phyloP scores from a whole-genome alignment of 129 eudicot species.

The Escallonia rubra region DNA sequence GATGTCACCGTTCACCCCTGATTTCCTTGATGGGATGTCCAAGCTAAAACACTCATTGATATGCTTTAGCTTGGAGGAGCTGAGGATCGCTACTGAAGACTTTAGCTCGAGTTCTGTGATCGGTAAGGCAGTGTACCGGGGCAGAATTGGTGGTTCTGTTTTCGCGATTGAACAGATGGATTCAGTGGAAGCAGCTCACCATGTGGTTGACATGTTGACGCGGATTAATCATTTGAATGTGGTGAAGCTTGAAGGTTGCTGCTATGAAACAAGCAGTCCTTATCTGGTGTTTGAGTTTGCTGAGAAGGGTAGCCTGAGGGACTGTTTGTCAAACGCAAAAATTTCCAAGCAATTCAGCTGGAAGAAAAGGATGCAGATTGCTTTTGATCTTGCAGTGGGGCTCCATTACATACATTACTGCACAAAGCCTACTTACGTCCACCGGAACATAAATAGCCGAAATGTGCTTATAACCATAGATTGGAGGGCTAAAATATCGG shows the following conservation, averaged over 20 bases:
- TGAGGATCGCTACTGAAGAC: slow-evolving; percentile 35
- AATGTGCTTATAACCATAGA: slow-evolving; percentile 30
- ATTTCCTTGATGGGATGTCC: slow-evolving; percentile 42
- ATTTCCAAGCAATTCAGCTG: slow-evolving; percentile 30
- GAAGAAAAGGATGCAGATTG: slow-evolving; percentile 38
- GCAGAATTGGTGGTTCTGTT: slow-evolving; percentile 13
- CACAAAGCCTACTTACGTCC: slow-evolving; percentile 49
- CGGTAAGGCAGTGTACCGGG: slow-evolving; percentile 35
- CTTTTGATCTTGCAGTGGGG: slow-evolving; percentile 48
- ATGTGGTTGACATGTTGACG: slow-evolving; percentile 36
- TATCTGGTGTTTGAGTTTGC: slow-evolving; percentile 42
- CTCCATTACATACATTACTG: slow-evolving; percentile 52
- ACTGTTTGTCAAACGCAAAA: slow-evolving; percentile 29
- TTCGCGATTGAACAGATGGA: slow-evolving; percentile 33
- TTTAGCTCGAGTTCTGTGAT: slow-evolving; percentile 23
- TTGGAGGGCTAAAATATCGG: slow-evolving; percentile 48
- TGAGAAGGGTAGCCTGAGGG: slow-evolving; percentile 41
- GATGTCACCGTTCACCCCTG: slow-evolving; percentile 26
- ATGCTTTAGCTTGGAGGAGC: slow-evolving; percentile 34
- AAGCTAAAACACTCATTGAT: slow-evolving; percentile 30
- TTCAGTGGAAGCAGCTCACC: slow-evolving; percentile 24
- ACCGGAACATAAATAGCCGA: slow-evolving; percentile 28
- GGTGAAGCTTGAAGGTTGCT: slow-evolving; percentile 42
- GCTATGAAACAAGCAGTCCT: slow-evolving; percentile 11
- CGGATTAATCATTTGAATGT: slow-evolving; percentile 46